A percentile compares a stretch with the other conserved stretches of the same genome.
Evolutionary conservation across 2,329 filamentous ascomycete genomes (phyloP).

Genomic region (Microcyclospora tardicrescens): DNA sequence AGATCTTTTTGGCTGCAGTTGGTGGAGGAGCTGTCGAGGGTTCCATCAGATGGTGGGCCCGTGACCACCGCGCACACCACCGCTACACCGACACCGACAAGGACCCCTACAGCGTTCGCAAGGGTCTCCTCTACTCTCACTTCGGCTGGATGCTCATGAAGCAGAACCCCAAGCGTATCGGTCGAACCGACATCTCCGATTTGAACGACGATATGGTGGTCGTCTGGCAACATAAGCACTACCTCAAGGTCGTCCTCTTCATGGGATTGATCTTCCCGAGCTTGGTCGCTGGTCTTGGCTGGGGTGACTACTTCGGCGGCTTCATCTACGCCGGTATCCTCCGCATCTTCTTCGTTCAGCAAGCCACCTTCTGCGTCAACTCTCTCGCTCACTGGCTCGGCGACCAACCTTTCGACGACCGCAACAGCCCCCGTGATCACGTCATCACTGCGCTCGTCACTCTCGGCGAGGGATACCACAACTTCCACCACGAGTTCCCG

Average conservation of each 20-base stretch:
- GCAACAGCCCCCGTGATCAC: slow-evolving; percentile 81
- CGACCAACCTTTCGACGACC: slow-evolving; percentile 85
- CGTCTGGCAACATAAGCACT: slow-evolving; percentile 78
- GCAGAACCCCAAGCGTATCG: slow-evolving; percentile 81
- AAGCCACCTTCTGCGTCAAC: slow-evolving; percentile 89
- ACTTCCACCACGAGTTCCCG: slow-evolving; percentile 92
- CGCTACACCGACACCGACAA: slow-evolving; percentile 87
- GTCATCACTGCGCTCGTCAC: slow-evolving; percentile 75
- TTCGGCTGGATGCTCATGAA: slow-evolving; percentile 89
- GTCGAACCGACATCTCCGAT: slow-evolving; percentile 77
- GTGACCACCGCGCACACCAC: slow-evolving; percentile 78
- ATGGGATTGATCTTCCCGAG: slow-evolving; percentile 69
- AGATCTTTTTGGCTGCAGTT: slow-evolving; percentile 69
- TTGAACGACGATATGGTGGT: slow-evolving; percentile 77
- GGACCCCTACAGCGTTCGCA: slow-evolving; percentile 82
- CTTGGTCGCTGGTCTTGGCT: slow-evolving; percentile 61
- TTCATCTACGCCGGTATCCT: slow-evolving; percentile 78
- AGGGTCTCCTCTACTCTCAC: slow-evolving; percentile 73
- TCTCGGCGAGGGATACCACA: slow-evolving; percentile 82
- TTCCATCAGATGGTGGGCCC: slow-evolving; percentile 80
- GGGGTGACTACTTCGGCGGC: slow-evolving; percentile 70
- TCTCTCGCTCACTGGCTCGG: slow-evolving; percentile 82
- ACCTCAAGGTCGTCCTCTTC: slow-evolving; percentile 63
- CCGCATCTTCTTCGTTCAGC: slow-evolving; percentile 79
- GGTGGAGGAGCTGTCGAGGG: slow-evolving; percentile 76